Percentiles rank a stretch among this genome's conserved stretches.
These are phyloP conservation scores for Aspergillus pseudoterreus DNA, from an alignment of 2,329 filamentous ascomycete species.

Conservation along the genomic window DNA sequence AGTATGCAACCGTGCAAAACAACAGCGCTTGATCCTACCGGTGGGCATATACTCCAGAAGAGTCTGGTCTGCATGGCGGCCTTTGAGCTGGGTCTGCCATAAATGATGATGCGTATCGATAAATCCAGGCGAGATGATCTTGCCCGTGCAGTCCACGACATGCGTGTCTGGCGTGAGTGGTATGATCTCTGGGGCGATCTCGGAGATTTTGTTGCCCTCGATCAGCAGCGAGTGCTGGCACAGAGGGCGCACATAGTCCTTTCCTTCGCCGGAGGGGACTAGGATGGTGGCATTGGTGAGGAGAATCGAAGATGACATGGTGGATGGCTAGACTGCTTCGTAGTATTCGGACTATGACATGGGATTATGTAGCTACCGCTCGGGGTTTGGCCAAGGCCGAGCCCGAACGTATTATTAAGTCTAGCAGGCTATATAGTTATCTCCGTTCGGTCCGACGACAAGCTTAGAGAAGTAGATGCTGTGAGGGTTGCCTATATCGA, in stretches of 20 bases:
- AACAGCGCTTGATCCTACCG: slow-evolving; percentile 4
- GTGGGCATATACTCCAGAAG: slow-evolving; percentile 38
- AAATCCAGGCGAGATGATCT: slow-evolving; percentile 31
- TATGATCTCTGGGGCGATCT: slow-evolving; percentile 14
- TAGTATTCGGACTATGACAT: background rate
- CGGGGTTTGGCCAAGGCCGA: too few species aligned
- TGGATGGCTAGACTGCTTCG: background rate
- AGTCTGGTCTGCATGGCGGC: slow-evolving; percentile 35
- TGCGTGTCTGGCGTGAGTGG: slow-evolving; percentile 9
- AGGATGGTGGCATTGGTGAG: slow-evolving; percentile 15
- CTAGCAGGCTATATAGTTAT: too few species aligned
- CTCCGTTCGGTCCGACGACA: too few species aligned
- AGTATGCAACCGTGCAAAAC: background rate
- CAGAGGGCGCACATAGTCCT: slow-evolving; percentile 13
- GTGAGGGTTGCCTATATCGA: too few species aligned
- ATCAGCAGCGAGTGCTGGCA: slow-evolving; percentile 15
- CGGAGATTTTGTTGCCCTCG: slow-evolving; percentile 16
- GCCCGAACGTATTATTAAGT: too few species aligned
- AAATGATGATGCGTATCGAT: slow-evolving; percentile 41
- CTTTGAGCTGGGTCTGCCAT: slow-evolving; percentile 44
- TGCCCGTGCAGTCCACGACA: slow-evolving; percentile 40
- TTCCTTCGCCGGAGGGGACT: slow-evolving; percentile 10
- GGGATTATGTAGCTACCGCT: background rate
- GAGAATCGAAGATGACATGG: slow-evolving; percentile 11
- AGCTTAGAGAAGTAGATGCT: too few species aligned